Base-by-base conservation (phyloP, 2,329 filamentous ascomycete genomes). In the Penicillium olsonii region DNA sequence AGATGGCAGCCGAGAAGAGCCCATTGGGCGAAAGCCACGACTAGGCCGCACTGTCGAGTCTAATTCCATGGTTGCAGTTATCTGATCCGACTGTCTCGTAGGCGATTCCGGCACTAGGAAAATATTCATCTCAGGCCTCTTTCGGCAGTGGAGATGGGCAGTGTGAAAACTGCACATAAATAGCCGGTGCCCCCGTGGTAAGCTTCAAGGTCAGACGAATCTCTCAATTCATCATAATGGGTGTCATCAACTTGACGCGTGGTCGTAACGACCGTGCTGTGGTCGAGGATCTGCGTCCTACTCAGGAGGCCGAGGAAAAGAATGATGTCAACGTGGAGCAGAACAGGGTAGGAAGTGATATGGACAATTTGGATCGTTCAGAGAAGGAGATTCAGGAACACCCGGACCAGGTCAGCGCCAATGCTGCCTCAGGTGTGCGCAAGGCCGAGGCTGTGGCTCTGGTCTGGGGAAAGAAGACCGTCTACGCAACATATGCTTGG, bases 401-500 rank as follows among this genome's bases (percentile, higher is more conserved):
- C n/a, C 53, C 67, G 62, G 63, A 72, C 55, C 52, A 62, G 18
- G 42, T 57, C 18, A 57, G 43, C 19, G 10, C 31, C 17, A 20
- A 49, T 33, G 47, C 42, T n/a, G 43, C 52, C 15, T 15, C 22
- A 22, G 55, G 55, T 49, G 31, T 57, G 39, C 52, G 52, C 26
- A 55, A 55, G 27, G 50, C 50, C 12, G 55, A 55, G 27, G 55
- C 55, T 14, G 46, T 46, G 22, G 55, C 55, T 15, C 20, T 57
- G 2, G 50, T 55, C 7, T 55, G 47, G 42, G 35, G 22, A 12
- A 53, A 48, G 19, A 51, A 66, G 53, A 67, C 68, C 14, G 60
- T 69, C 22, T 57, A 57, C 20, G 47, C 49, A 14, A 69, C 65
- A 33, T 68, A 71, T 53, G 64, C 52, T 14, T 70, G 67, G 67